These are phyloP conservation scores for Firmiana major DNA, from an alignment of 345 rosid genomes.

Conservation along the genomic window DNA sequence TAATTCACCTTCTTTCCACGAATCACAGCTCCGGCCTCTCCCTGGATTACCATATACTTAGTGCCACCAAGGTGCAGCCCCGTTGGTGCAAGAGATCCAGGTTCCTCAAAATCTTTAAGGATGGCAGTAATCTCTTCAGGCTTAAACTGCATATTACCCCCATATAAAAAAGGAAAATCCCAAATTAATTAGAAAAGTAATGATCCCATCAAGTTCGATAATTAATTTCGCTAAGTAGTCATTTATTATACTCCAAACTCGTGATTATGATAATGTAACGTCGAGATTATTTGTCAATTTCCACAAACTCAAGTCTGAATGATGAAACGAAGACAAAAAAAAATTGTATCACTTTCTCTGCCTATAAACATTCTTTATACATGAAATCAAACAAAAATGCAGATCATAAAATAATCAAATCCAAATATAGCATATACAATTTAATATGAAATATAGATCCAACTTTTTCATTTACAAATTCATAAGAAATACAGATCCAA, in stretches of 20 bases:
- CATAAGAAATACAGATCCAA: background rate
- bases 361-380: background rate
- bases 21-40: constrained; percentile 71
- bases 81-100: constrained; percentile 72
- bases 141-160: constrained; percentile 42
- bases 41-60: constrained; percentile 84
- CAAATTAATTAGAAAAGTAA: background rate
- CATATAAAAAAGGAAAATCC: background rate
- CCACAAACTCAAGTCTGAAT: background rate
- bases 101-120: constrained; percentile 65
- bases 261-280: background rate
- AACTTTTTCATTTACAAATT: background rate
- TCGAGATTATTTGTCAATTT: background rate
- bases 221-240: background rate
- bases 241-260: background rate
- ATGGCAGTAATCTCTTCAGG: constrained; percentile 49
- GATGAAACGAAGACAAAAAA: background rate
- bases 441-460: background rate
- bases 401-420: background rate
- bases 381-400: background rate
- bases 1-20: constrained; percentile 75
- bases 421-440: background rate
- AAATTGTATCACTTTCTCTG: background rate
- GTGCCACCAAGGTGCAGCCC: constrained; percentile 62
- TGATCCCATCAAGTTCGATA: background rate